Conservation (phyloP, 306 rosid species). For the Spatholobus suberectus region DNA sequence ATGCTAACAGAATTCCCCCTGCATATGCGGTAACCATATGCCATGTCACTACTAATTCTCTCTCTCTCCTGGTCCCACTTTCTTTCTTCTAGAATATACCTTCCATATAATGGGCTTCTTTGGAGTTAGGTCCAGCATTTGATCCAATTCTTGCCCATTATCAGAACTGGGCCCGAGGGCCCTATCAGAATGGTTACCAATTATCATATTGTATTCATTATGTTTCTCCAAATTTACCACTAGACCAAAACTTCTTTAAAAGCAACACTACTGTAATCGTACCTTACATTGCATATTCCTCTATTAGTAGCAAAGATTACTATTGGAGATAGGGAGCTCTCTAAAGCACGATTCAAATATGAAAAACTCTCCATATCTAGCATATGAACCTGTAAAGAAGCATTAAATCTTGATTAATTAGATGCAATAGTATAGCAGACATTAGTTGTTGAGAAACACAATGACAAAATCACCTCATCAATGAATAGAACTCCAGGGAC, state of each 20-base stretch:
- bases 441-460: slow-evolving; percentile 7
- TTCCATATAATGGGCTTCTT: no score
- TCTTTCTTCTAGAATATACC: no score
- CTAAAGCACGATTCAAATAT: slow-evolving; percentile 92
- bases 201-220: slow-evolving; percentile 17
- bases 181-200: not conserved
- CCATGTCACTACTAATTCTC: no score
- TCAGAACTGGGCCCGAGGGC: no score
- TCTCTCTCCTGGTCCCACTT: no score
- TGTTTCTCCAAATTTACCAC: slow-evolving; percentile 23
- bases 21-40: no score
- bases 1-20: no score
- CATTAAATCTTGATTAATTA: slow-evolving; percentile 14
- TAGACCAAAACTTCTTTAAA: not conserved
- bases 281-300: slow-evolving; percentile 98
- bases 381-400: slow-evolving; percentile 83
- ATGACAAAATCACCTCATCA: slow-evolving; percentile 61
- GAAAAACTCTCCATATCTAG: slow-evolving; percentile 98
- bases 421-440: slow-evolving; percentile 10
- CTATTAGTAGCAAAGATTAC: slow-evolving; percentile 97
- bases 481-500: slow-evolving; percentile 97
- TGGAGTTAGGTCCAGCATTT: no score
- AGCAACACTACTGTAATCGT: slow-evolving; percentile 37
- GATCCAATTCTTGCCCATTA: no score
- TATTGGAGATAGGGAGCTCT: slow-evolving; percentile 94